Evolutionary conservation across 495 filamentous ascomycete species (phyloP), one percentile per base, ranked within the genome.

Genomic region (Hypoxylon intermedium): DNA sequence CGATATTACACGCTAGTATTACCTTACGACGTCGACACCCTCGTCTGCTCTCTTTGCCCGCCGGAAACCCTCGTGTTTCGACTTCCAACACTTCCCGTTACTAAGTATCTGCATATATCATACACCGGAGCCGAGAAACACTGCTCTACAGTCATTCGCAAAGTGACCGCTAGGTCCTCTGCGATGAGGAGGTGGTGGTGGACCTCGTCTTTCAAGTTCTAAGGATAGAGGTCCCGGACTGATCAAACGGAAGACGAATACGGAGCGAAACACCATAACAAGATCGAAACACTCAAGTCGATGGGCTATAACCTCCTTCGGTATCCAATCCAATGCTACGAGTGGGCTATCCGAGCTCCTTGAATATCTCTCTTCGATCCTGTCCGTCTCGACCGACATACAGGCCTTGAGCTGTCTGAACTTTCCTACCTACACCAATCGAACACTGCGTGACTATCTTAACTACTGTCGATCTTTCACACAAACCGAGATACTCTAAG

Each of bases 171-270:
- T 62, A 62, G 74, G 73, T 74, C 67, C 67, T 67, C 66, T 71
- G 69, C 69, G 69, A 76, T 75, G 74, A 70, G 72, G 74, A 67
- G 74, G 72, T 66, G 74, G 72, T 67, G 74, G 71, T 63, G 72
- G 71, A 63, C 62, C 67, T 71, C 60, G 64, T 69, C 69, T 67
- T 66, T 67, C 47, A 61, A 38, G 63, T 59, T 60, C 38, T 45
- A 53, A 62, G 60, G 67, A 58, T 69, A 67, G 60, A 68, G 63
- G 67, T 54, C 45, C 18, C 49, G 58, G n/a, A 50, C 36, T 50
- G 36, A 42, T 54, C 30, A 63, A 49, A 45, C 52, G 53, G 53
- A 40, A 44, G 38, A 54, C 33, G 21, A 42, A 21, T 19, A 54
- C 60, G 59, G 46, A 53, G 57, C 42, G 53, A 57, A 52, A 41